Evolutionary conservation across 805 yeast genomes (phyloP).

Genomic region (Candida ipomoeae): DNA sequence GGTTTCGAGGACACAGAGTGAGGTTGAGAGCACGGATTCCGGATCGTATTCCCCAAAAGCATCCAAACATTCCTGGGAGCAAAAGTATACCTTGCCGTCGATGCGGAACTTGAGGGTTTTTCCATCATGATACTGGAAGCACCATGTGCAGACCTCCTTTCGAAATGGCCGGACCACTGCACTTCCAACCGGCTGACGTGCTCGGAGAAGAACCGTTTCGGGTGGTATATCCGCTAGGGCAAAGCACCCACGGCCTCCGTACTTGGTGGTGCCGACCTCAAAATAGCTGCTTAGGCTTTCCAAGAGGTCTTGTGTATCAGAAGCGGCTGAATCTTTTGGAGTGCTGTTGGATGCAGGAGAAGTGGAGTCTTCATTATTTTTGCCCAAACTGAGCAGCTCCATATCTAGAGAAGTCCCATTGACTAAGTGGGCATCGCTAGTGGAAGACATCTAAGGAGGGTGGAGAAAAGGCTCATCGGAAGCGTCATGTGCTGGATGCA

Average conservation of each 20-base stretch:
- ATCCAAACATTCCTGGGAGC: conserved; percentile 43
- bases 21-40: conserved; percentile 29
- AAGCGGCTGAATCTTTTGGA: neutral
- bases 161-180: conserved; percentile 50
- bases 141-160: conserved; percentile 58
- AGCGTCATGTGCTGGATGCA: neutral
- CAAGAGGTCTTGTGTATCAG: conserved; percentile 2
- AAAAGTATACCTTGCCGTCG: conserved; percentile 40
- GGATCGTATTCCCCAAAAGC: conserved; percentile 34
- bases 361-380: neutral
- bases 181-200: conserved; percentile 43
- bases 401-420: neutral
- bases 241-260: conserved; percentile 63
- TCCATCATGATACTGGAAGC: conserved; percentile 50
- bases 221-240: conserved; percentile 37
- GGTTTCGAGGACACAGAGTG: conserved; percentile 37
- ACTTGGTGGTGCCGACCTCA: conserved; percentile 36
- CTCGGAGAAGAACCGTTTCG: conserved; percentile 38
- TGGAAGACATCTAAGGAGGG: neutral
- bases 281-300: conserved; percentile 19
- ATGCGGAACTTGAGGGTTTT: conserved; percentile 41
- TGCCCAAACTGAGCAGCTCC: neutral
- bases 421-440: neutral
- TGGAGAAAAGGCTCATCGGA: neutral
- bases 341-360: neutral